phyloP scores from a whole-genome alignment of 805 yeast genomes.

The Priceomyces carsonii region DNA sequence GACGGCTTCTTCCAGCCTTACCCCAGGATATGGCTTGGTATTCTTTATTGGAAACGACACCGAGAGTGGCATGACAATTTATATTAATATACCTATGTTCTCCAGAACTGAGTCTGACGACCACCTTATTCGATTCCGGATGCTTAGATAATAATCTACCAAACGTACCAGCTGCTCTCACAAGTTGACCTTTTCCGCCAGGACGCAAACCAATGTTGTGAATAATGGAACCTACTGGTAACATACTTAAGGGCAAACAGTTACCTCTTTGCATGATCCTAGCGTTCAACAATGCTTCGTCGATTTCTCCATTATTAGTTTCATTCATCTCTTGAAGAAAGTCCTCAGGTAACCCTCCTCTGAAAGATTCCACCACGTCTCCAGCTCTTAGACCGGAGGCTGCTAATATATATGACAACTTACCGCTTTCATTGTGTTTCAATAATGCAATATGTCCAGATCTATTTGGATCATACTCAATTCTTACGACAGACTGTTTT shows the following conservation, averaged over 20 bases:
- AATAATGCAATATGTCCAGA: conserved; percentile 89
- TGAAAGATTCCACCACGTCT: conserved; percentile 84
- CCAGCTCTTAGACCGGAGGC: conserved; percentile 93
- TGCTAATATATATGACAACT: conserved; percentile 80
- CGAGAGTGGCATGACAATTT: conserved; percentile 91
- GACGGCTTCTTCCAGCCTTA: conserved; percentile 94
- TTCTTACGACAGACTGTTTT: conserved; percentile 75
- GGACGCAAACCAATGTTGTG: conserved; percentile 80
- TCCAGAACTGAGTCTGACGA: conserved; percentile 83
- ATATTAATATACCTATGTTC: conserved; percentile 88
- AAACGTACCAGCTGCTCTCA: conserved; percentile 93
- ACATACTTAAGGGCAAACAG: conserved; percentile 88
- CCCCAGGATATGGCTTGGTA: conserved; percentile 89
- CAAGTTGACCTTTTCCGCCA: conserved; percentile 79
- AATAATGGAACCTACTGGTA: conserved; percentile 90
- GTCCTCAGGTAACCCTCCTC: conserved; percentile 81
- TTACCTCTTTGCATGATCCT: conserved; percentile 91
- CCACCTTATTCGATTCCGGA: conserved; percentile 68
- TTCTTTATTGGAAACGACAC: conserved; percentile 88
- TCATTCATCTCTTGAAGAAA: conserved; percentile 69
- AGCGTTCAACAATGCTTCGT: conserved; percentile 86
- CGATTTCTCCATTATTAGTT: conserved; percentile 73
- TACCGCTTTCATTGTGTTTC: conserved; percentile 60
- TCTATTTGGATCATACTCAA: conserved; percentile 95
- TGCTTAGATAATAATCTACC: conserved; percentile 83